Base-by-base conservation (phyloP, 345 rosid species). In the Gossypium mustelinum region DNA sequence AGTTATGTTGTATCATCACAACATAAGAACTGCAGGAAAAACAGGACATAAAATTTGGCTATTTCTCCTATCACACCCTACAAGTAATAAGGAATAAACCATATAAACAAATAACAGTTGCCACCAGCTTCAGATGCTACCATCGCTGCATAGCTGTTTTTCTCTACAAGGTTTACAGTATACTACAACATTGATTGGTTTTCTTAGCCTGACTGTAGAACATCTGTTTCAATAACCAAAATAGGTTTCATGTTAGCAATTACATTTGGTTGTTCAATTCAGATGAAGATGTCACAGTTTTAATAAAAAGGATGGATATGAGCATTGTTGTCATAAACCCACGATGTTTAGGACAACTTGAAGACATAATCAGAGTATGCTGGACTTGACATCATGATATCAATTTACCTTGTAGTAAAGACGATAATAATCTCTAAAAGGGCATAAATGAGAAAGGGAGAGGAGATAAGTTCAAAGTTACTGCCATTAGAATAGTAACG, bases 141-240 rank as follows among this genome's bases (percentile, higher is more conserved):
- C 78, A 55, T 60, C 69, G 16, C 72, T 59, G 16, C 20, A 8
- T 48, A 74, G 73, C 17, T 27, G 20, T 25, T 9, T 62, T 68
- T 57, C 80, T 75, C 44, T 13, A 39, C 27, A 76, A 77, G 77
- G 79, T 55, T 89, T 85, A 95, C 83, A 95, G 94, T 72, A 93
- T 79, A 64, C 89, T 88, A 80, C 99, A 96, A 83, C 99, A 95
- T 60, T 87, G 89, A 77, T 95, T 95, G 51, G 97, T 89, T 84
- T 93, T 91, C 89, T 93, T 93, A 7, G 99, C 97, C 79, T 90
- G 97, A 87, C 92, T 93, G 94, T 95, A 95, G 81, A 95, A 95
- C 98, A 95, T 93, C 98, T 95, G 98, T 84, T 82, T 63, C 80
- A 81, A 47, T 70, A 57, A 11, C 50, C 17, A 77, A 7, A 25